Percentiles rank a stretch among this genome's conserved stretches.
Conservation (phyloP, 352 stramenopile species). For the Globisporangium nunn region DNA sequence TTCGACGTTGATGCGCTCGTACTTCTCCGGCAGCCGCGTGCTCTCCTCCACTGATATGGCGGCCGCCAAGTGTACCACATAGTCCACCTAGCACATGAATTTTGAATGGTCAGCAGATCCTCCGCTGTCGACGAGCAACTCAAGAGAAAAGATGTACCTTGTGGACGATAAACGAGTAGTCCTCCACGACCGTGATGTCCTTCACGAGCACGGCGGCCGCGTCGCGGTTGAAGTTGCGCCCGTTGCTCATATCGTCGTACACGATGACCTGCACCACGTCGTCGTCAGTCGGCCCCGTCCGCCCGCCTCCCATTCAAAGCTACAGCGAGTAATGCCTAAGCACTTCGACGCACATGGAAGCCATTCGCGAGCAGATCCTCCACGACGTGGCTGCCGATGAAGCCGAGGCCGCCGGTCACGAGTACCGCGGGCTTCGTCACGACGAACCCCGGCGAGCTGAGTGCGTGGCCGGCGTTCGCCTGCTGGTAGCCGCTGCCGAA, state of each 20-base stretch:
- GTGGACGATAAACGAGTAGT: conserved; percentile 77
- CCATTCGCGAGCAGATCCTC: conserved; percentile 70
- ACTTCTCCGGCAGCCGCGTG: conserved; percentile 79
- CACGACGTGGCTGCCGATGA: conserved; percentile 83
- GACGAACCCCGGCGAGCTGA: conserved; percentile 16
- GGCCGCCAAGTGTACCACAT: conserved; percentile 75
- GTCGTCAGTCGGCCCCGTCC: not conserved
- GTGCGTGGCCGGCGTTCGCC: conserved; percentile 18
- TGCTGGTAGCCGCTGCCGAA: conserved; percentile 64
- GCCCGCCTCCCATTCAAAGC: not conserved
- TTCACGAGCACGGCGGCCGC: conserved; percentile 72
- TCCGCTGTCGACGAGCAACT: not conserved
- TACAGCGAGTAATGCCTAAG: not conserved
- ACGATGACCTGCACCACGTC: conserved; percentile 48
- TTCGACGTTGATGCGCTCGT: conserved; percentile 81
- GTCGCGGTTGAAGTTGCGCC: conserved; percentile 77
- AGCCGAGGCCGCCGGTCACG: conserved; percentile 74
- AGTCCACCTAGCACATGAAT: conserved; percentile 42
- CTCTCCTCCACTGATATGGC: conserved; percentile 85
- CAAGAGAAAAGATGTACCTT: conserved; percentile 27
- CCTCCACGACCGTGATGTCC: conserved; percentile 74
- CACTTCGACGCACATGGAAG: conserved; percentile 45
- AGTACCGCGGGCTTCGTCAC: conserved; percentile 55
- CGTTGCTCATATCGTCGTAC: conserved; percentile 87
- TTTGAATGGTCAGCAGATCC: not conserved